These are phyloP conservation scores for Phytopythium chamaehyphon DNA, from an alignment of 352 stramenopile species.

Conservation along the genomic window DNA sequence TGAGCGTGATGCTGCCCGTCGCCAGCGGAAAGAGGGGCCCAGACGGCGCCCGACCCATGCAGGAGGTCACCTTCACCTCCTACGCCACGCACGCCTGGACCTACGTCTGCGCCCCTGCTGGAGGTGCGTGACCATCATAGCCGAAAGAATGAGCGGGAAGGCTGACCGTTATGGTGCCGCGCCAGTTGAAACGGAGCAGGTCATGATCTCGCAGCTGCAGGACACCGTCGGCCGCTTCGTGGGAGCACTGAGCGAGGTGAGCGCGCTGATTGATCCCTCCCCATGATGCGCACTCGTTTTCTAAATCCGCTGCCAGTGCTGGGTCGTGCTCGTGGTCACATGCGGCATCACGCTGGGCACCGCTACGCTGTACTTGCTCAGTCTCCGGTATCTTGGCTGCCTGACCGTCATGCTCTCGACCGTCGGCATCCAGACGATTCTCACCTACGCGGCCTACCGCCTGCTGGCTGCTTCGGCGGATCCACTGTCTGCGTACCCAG, in stretches of 20 bases:
- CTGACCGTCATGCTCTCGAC: constrained; percentile 68
- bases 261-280: too few species aligned
- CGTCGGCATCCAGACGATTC: constrained; percentile 50
- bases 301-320: constrained; percentile 45
- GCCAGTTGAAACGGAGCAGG: constrained; percentile 39
- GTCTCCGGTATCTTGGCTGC: constrained; percentile 69
- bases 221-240: constrained; percentile 73
- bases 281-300: too few species aligned
- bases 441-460: constrained; percentile 63
- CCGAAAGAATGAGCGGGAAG: not conserved
- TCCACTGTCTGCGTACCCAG: constrained; percentile 32
- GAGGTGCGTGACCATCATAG: constrained; percentile 24
- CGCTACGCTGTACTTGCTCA: constrained; percentile 57
- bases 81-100: constrained; percentile 65
- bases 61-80: constrained; percentile 51
- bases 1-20: constrained; percentile 57
- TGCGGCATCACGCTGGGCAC: constrained; percentile 57
- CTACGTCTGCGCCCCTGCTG: constrained; percentile 59
- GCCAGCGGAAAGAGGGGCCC: constrained; percentile 13
- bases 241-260: constrained; percentile 66
- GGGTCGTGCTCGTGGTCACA: constrained; percentile 56
- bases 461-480: constrained; percentile 47
- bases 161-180: not conserved
- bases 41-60: constrained; percentile 30
- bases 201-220: constrained; percentile 69